phyloP scores from a whole-genome alignment of 495 filamentous ascomycete genomes.

The Viridothelium virens region DNA sequence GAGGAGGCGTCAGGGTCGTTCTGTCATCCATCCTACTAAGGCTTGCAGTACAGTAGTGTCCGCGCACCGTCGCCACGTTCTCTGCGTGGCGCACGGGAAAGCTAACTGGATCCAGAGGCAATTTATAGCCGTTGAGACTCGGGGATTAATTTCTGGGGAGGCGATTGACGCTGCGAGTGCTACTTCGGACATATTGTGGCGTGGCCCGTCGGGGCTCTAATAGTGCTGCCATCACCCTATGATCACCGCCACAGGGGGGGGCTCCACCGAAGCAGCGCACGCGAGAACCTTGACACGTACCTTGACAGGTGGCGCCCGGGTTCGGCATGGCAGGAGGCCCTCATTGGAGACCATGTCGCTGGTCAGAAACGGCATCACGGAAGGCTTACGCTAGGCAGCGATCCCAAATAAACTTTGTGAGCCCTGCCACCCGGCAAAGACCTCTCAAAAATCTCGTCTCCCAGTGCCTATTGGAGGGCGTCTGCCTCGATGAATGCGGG shows the following conservation, averaged over 20 bases:
- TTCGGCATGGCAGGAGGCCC: background rate
- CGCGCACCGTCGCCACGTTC: background rate
- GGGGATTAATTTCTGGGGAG: background rate
- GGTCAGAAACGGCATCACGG: background rate
- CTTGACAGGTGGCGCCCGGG: background rate
- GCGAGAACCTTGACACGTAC: background rate
- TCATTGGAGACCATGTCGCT: background rate
- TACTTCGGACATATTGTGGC: no score
- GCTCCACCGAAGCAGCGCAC: no score
- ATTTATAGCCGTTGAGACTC: background rate
- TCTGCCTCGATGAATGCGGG: no score
- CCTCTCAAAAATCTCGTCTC: no score
- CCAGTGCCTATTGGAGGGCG: no score
- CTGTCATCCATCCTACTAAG: background rate
- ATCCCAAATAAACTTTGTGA: conserved; percentile 1
- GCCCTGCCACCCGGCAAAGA: background rate
- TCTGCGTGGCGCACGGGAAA: background rate
- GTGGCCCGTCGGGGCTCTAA: no score
- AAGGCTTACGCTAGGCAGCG: background rate
- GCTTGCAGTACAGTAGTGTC: background rate
- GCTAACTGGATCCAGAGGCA: background rate
- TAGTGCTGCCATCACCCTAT: no score
- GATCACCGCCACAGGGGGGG: no score
- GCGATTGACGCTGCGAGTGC: background rate
- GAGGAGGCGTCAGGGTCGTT: background rate